Conservation (phyloP, 2,329 filamentous ascomycete genomes). For the Nemania diffusa region DNA sequence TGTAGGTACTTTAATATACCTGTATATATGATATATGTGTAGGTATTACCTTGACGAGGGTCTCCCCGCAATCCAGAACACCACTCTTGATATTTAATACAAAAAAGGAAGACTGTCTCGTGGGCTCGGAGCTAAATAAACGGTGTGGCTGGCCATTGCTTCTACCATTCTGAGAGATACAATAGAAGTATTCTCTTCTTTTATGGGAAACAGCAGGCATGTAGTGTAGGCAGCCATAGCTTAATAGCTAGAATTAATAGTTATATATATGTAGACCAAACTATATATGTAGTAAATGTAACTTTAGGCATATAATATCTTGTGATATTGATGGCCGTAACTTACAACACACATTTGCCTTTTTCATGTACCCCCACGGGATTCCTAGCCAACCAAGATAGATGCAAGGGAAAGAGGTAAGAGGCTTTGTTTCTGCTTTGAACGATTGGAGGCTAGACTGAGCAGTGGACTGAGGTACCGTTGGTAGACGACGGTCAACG, state of each 20-base stretch:
- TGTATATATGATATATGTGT: too few species aligned
- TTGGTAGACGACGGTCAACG: not conserved
- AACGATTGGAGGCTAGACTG: not conserved
- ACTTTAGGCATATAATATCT: not conserved
- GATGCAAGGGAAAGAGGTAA: conserved; percentile 3
- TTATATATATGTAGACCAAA: not conserved
- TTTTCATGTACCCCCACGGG: not conserved
- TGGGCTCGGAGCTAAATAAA: conserved; percentile 7
- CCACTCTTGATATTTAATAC: not conserved
- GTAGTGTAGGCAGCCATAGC: too few species aligned
- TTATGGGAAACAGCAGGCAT: not conserved
- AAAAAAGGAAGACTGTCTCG: conserved; percentile 25
- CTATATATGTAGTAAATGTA: not conserved
- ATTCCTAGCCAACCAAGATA: not conserved
- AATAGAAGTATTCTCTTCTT: not conserved
- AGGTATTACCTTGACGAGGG: too few species aligned
- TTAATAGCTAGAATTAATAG: not conserved
- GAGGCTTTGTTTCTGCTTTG: conserved; percentile 5
- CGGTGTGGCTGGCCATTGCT: not conserved
- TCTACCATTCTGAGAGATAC: not conserved
- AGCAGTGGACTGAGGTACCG: conserved; percentile 1
- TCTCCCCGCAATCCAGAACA: not conserved
- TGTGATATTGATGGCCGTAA: not conserved
- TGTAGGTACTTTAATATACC: too few species aligned
- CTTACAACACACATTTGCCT: not conserved